Conservation (phyloP, 192 early-diverging fungal genomes). For the Podila clonocystis region DNA sequence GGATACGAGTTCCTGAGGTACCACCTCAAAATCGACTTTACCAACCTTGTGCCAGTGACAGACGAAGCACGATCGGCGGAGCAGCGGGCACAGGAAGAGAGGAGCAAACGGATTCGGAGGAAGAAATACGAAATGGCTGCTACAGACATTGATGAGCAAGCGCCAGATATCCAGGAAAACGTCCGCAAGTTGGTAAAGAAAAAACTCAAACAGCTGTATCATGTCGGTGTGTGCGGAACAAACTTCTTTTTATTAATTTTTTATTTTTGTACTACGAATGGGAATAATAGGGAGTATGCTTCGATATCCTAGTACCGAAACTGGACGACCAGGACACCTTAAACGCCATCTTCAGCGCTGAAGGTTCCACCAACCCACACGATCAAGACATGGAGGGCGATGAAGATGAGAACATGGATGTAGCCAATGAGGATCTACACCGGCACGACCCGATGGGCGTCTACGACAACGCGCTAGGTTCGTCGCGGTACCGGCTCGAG, state of each 20-base stretch:
- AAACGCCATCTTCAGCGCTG: slow-evolving; percentile 46
- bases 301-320: slow-evolving; percentile 62
- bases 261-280: not conserved
- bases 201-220: not conserved
- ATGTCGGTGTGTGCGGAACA: too few species aligned
- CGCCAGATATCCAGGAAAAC: slow-evolving; percentile 54
- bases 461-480: slow-evolving; percentile 64
- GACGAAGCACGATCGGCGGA: slow-evolving; percentile 41
- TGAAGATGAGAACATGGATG: slow-evolving; percentile 9
- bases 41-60: slow-evolving; percentile 40
- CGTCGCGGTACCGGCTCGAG: slow-evolving; percentile 67
- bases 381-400: slow-evolving; percentile 3
- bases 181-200: slow-evolving; percentile 49
- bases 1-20: slow-evolving; percentile 67
- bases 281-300: slow-evolving; percentile 49
- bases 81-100: slow-evolving; percentile 39
- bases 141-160: slow-evolving; percentile 50
- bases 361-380: not conserved
- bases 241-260: not conserved
- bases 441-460: slow-evolving; percentile 53
- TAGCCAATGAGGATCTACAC: slow-evolving; percentile 9
- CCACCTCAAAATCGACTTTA: slow-evolving; percentile 47
- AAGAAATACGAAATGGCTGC: slow-evolving; percentile 50
- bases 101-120: slow-evolving; percentile 42
- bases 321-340: slow-evolving; percentile 38